phyloP scores from a whole-genome alignment of 176 grass and related monocot species.

The Pharus latifolius region DNA sequence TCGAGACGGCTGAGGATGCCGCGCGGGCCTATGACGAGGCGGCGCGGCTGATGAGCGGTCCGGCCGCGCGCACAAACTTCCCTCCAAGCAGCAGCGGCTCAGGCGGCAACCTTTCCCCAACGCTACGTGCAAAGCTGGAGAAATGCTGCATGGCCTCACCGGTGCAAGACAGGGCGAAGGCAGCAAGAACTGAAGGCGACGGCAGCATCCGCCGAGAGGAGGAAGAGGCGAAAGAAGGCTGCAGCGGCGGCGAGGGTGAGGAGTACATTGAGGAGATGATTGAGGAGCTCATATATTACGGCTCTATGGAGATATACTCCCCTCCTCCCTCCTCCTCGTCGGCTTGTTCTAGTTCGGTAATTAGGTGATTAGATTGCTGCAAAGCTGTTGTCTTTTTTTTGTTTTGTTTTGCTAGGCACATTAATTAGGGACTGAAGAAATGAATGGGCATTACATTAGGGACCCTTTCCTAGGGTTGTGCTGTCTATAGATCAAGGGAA shows the following conservation, averaged over 20 bases:
- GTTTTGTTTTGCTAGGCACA: constrained; percentile 12
- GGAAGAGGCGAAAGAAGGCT: not conserved
- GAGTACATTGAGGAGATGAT: constrained; percentile 87
- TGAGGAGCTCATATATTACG: constrained; percentile 68
- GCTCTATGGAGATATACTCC: constrained; percentile 57
- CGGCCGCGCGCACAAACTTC: constrained; percentile 71
- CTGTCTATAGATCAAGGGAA: constrained; percentile 4
- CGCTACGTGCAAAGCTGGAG: constrained; percentile 71
- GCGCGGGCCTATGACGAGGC: constrained; percentile 91
- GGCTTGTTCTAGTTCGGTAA: constrained; percentile 13
- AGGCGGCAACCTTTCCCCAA: constrained; percentile 32
- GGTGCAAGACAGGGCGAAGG: not conserved
- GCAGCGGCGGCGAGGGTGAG: constrained; percentile 11
- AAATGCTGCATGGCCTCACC: constrained; percentile 33
- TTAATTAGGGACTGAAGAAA: not conserved
- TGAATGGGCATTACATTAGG: not conserved
- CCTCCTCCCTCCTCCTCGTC: constrained; percentile 1
- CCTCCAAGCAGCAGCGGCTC: not conserved
- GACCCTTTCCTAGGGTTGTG: not conserved
- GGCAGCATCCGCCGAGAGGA: not conserved
- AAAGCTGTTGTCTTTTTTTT: not conserved
- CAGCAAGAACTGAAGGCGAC: not conserved
- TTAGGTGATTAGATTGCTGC: not conserved
- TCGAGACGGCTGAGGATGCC: constrained; percentile 74
- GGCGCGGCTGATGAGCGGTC: constrained; percentile 62